These are phyloP conservation scores for Cordyceps cateniannulata DNA, from an alignment of 2,329 filamentous ascomycete genomes.

Conservation along the genomic window DNA sequence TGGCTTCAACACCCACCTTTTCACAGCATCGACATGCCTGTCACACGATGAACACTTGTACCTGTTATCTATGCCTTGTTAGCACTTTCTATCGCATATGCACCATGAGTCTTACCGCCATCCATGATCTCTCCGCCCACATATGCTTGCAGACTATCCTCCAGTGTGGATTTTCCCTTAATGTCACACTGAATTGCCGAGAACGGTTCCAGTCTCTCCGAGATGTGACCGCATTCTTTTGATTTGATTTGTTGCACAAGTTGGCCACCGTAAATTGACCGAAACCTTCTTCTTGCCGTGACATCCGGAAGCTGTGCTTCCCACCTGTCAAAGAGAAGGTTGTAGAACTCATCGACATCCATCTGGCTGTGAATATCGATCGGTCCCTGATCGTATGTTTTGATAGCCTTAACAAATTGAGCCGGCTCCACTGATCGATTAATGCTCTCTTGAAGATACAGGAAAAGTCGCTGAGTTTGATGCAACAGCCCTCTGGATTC, in stretches of 20 bases:
- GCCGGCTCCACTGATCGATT: slow-evolving; percentile 67
- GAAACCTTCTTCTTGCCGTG: slow-evolving; percentile 65
- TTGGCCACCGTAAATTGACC: slow-evolving; percentile 83
- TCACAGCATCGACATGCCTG: slow-evolving; percentile 85
- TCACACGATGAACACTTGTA: slow-evolving; percentile 94
- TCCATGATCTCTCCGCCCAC: slow-evolving; percentile 95
- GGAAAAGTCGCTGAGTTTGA: slow-evolving; percentile 77
- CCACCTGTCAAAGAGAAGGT: slow-evolving; percentile 84
- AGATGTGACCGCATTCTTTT: slow-evolving; percentile 89
- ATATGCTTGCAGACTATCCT: slow-evolving; percentile 89
- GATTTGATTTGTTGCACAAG: slow-evolving; percentile 93
- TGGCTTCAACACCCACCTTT: slow-evolving; percentile 48
- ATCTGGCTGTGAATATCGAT: slow-evolving; percentile 91
- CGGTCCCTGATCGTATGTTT: slow-evolving; percentile 71
- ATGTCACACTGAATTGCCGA: slow-evolving; percentile 95
- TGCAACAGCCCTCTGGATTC: slow-evolving; percentile 61
- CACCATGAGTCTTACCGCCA: slow-evolving; percentile 50
- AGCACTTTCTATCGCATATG: slow-evolving; percentile 17
- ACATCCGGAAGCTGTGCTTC: slow-evolving; percentile 68
- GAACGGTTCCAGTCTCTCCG: slow-evolving; percentile 82
- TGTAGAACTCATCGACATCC: slow-evolving; percentile 98
- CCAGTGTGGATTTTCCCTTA: slow-evolving; percentile 76
- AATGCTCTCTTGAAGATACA: slow-evolving; percentile 76
- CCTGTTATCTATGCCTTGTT: slow-evolving; percentile 66
- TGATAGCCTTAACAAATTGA: slow-evolving; percentile 67